These are phyloP conservation scores for Ascochyta clinopodiicola DNA, from an alignment of 2,329 filamentous ascomycete species.

Conservation along the genomic window DNA sequence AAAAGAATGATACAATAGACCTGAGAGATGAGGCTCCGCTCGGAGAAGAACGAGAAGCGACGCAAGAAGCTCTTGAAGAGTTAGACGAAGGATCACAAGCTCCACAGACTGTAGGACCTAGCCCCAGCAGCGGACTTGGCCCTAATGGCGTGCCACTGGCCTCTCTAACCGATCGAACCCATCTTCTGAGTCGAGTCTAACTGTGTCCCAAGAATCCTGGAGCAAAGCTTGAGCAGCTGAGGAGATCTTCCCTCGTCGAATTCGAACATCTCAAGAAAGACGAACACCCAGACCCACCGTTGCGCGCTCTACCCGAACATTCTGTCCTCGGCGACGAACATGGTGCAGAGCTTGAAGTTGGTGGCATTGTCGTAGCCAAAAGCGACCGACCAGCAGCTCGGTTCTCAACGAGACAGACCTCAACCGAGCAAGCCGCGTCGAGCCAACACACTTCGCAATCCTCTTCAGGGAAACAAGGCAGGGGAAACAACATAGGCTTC, in stretches of 20 bases:
- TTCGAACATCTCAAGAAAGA: conserved; percentile 49
- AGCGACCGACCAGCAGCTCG: conserved; percentile 13
- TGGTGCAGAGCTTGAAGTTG: conserved; percentile 16
- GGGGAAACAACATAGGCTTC: conserved; percentile 26
- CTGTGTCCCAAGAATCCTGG: conserved; percentile 52
- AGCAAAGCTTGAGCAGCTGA: conserved; percentile 55
- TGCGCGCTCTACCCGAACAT: conserved; percentile 47
- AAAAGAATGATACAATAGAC: not conserved
- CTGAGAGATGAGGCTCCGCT: conserved; percentile 9
- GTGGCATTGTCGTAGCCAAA: conserved; percentile 13
- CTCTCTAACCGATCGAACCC: conserved; percentile 37
- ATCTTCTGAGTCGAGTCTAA: conserved; percentile 40
- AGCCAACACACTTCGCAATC: conserved; percentile 8
- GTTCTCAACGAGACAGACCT: conserved; percentile 5
- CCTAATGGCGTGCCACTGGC: conserved; percentile 36
- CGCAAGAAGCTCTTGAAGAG: conserved; percentile 7
- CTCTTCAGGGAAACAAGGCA: conserved; percentile 13
- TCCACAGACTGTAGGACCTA: not conserved
- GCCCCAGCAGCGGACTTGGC: conserved; percentile 27
- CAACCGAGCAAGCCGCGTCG: conserved; percentile 2
- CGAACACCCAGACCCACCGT: conserved; percentile 37
- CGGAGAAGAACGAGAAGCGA: conserved; percentile 11
- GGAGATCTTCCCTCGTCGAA: conserved; percentile 53
- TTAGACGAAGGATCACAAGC: not conserved
- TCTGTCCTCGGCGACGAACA: conserved; percentile 29